Evolutionary conservation across 805 yeast genomes (phyloP).

Genomic region (Starmera amethionina): DNA sequence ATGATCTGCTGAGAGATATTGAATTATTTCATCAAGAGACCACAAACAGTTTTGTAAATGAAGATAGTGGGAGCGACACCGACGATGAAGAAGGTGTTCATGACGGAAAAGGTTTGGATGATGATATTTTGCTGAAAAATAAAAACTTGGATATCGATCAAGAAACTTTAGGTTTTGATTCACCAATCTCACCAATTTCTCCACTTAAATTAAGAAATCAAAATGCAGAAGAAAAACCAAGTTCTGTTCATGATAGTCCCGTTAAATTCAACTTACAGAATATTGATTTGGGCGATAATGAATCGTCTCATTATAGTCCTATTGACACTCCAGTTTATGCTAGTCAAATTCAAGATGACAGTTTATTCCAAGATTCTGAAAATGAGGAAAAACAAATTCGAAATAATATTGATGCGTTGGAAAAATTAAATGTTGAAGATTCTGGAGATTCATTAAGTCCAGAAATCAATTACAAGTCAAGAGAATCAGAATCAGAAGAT

Average conservation of each 20-base stretch:
- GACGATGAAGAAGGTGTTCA: constrained; percentile 3
- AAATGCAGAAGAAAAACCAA: no score
- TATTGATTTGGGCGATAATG: no score
- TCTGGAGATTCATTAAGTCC: no score
- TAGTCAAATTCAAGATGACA: no score
- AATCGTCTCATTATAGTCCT: no score
- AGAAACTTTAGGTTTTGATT: not conserved
- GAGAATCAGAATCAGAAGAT: no score
- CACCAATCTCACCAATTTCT: constrained; percentile 10
- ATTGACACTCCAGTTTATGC: no score
- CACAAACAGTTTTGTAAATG: not conserved
- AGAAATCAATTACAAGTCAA: no score
- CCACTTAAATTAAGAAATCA: constrained; percentile 5
- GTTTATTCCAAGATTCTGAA: constrained; percentile 13
- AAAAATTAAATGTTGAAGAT: no score
- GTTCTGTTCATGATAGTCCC: not conserved
- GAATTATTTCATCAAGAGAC: constrained; percentile 13
- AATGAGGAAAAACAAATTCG: constrained; percentile 4
- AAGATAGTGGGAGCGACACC: not conserved
- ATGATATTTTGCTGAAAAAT: no score
- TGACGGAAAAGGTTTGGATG: no score
- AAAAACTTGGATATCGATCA: no score
- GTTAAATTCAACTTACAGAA: not conserved
- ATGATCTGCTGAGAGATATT: constrained; percentile 18
- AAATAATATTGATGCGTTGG: not conserved